phyloP scores from a whole-genome alignment of 768 basidiomycete genomes.

The Mycena filopes region DNA sequence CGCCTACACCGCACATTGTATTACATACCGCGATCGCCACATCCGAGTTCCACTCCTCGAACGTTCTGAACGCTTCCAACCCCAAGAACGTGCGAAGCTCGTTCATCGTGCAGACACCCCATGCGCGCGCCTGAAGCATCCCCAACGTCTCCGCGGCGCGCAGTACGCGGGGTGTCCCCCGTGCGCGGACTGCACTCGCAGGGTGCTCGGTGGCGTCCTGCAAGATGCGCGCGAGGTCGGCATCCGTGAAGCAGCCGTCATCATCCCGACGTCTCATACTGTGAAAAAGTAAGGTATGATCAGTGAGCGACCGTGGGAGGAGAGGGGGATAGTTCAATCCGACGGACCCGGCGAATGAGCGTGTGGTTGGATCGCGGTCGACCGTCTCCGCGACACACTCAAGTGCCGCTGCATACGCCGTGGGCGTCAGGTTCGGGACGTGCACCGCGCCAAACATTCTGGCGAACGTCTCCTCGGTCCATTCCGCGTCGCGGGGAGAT shows the following conservation, averaged over 20 bases:
- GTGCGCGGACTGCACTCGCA: conserved; percentile 59
- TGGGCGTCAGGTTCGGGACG: conserved; percentile 41
- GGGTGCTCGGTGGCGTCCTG: conserved; percentile 55
- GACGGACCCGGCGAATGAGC: conserved; percentile 59
- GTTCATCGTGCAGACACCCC: conserved; percentile 68
- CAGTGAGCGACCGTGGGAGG: neutral
- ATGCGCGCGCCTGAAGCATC: conserved; percentile 61
- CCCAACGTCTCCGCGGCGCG: conserved; percentile 64
- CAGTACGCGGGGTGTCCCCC: conserved; percentile 57
- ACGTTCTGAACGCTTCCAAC: conserved; percentile 54
- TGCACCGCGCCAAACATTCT: conserved; percentile 51
- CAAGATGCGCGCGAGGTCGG: conserved; percentile 58
- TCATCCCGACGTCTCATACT: conserved; percentile 45
- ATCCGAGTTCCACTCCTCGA: conserved; percentile 65
- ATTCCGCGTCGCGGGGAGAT: conserved; percentile 57
- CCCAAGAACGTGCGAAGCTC: conserved; percentile 64
- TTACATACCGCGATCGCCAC: conserved; percentile 50
- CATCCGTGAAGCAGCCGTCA: conserved; percentile 61
- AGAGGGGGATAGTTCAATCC: neutral
- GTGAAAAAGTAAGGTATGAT: neutral
- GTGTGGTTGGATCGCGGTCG: conserved; percentile 42
- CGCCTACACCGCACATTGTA: no score
- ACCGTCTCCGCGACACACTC: conserved; percentile 25
- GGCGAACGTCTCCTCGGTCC: conserved; percentile 60
- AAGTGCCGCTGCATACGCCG: conserved; percentile 35